Percentiles rank a stretch among this genome's conserved stretches.
phyloP scores from a whole-genome alignment of 2,329 filamentous ascomycete genomes.

The Fusarium dlaminii region DNA sequence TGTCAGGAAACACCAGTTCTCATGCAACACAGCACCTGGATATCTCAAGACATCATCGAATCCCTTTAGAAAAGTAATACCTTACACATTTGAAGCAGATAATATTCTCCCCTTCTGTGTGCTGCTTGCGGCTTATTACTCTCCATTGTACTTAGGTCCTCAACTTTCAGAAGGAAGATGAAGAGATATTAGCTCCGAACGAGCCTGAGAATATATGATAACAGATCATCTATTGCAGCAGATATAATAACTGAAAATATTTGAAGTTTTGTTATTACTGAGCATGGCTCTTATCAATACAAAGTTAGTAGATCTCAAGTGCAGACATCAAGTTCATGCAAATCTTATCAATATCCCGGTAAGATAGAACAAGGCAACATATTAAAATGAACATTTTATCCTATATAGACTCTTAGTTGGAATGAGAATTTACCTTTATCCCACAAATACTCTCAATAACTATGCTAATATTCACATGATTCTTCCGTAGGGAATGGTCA shows the following conservation, averaged over 20 bases:
- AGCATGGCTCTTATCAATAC: background rate
- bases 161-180: background rate
- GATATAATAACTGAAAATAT: too few relatives aligned
- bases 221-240: background rate
- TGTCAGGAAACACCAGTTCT: background rate
- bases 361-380: background rate
- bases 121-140: too few relatives aligned
- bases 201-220: background rate
- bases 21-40: too few relatives aligned
- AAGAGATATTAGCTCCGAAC: too few relatives aligned
- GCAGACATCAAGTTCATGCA: background rate
- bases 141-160: background rate
- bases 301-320: background rate
- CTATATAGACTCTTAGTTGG: background rate
- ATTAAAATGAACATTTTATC: background rate
- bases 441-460: too few relatives aligned
- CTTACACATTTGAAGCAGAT: background rate
- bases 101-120: background rate
- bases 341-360: background rate
- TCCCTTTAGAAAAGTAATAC: background rate
- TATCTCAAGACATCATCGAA: background rate
- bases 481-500: background rate
- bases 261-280: too few relatives aligned
- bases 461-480: background rate
- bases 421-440: background rate